Evolutionary conservation across 306 rosid species (phyloP).

Genomic region (Quercus rubra): DNA sequence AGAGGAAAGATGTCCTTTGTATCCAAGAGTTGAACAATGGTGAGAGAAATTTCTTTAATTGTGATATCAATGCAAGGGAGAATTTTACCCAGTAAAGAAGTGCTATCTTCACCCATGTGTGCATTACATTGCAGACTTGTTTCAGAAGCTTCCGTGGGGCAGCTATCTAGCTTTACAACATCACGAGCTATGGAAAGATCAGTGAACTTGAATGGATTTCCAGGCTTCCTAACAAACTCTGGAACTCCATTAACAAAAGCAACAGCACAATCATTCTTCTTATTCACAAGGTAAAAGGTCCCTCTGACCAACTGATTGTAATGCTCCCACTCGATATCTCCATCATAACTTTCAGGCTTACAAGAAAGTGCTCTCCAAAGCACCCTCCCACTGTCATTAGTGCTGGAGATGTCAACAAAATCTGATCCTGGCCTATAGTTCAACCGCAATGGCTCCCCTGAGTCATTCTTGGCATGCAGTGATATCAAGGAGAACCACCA

Average conservation of each 20-base stretch:
- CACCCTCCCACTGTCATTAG: slow-evolving; percentile 50
- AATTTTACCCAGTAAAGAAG: slow-evolving; percentile 39
- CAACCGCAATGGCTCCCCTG: slow-evolving; percentile 71
- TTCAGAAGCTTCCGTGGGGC: slow-evolving; percentile 37
- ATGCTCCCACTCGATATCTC: slow-evolving; percentile 59
- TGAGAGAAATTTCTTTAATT: slow-evolving; percentile 54
- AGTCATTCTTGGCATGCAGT: slow-evolving; percentile 68
- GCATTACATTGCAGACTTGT: slow-evolving; percentile 29
- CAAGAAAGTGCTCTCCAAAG: slow-evolving; percentile 63
- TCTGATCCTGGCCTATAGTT: slow-evolving; percentile 68
- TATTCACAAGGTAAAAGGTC: slow-evolving; percentile 70
- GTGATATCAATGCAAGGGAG: slow-evolving; percentile 55
- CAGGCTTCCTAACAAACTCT: slow-evolving; percentile 83
- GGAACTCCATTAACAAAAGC: slow-evolving; percentile 79
- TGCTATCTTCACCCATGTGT: slow-evolving; percentile 26
- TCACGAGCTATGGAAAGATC: slow-evolving; percentile 40
- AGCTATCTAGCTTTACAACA: slow-evolving; percentile 29
- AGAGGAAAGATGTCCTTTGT: slow-evolving; percentile 66
- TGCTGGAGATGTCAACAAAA: slow-evolving; percentile 66
- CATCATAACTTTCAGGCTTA: slow-evolving; percentile 44
- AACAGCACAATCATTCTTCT: slow-evolving; percentile 74
- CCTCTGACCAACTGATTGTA: slow-evolving; percentile 48
- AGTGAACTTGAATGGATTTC: slow-evolving; percentile 78
- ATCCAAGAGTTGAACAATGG: slow-evolving; percentile 65
- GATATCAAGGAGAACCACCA: slow-evolving; percentile 83